phyloP scores from a whole-genome alignment of 129 eudicot species.

The Ambrosia artemisiifolia region DNA sequence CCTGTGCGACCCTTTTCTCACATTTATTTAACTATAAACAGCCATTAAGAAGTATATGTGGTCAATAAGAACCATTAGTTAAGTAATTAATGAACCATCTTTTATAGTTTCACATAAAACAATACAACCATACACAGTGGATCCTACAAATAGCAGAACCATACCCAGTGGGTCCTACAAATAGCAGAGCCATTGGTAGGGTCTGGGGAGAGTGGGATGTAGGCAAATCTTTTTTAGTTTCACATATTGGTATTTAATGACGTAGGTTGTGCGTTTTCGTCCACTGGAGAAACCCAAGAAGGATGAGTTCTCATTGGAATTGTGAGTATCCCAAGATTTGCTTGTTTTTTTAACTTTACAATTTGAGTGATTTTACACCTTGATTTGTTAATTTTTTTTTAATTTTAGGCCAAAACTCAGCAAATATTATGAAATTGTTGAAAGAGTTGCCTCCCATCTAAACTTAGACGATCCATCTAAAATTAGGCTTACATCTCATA shows the following conservation, averaged over 20 bases:
- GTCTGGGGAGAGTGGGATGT: too few relatives aligned
- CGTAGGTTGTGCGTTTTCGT: conserved; percentile 74
- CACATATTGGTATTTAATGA: background rate
- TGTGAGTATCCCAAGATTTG: conserved; percentile 41
- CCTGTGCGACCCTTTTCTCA: too few relatives aligned
- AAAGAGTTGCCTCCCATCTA: conserved; percentile 61
- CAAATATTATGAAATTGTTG: conserved; percentile 80
- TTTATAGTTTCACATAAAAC: too few relatives aligned
- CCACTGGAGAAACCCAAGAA: conserved; percentile 83
- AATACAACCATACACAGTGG: too few relatives aligned
- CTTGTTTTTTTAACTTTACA: background rate
- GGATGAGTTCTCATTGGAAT: conserved; percentile 69
- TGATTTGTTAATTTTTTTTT: background rate
- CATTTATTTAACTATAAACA: too few relatives aligned
- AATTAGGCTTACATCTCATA: conserved; percentile 85
- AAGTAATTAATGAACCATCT: too few relatives aligned
- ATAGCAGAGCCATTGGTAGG: too few relatives aligned
- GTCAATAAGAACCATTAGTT: too few relatives aligned
- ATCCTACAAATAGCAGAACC: too few relatives aligned
- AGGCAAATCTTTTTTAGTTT: background rate
- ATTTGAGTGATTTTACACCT: background rate
- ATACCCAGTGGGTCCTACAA: too few relatives aligned
- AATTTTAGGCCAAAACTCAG: conserved; percentile 64
- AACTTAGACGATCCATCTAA: conserved; percentile 68
- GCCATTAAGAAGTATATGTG: too few relatives aligned